Percentiles rank a stretch among this genome's conserved stretches.
Evolutionary conservation across 495 filamentous ascomycete species (phyloP).

Genomic region (Aspergillus biplanus): DNA sequence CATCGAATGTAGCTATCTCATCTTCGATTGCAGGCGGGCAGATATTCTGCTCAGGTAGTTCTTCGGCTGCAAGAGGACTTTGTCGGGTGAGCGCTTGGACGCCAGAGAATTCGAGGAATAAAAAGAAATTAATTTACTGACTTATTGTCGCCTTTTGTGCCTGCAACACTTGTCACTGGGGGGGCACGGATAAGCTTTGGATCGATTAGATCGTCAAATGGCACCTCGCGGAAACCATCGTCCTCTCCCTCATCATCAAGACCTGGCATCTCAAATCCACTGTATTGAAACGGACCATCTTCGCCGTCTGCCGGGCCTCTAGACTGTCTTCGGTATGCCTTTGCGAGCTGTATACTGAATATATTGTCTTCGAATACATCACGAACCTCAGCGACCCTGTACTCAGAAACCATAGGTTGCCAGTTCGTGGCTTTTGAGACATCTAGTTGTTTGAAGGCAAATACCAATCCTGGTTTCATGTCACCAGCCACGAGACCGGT

Average conservation of each 20-base stretch:
- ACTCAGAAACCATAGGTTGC: constrained; percentile 71
- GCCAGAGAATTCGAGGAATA: constrained; percentile 25
- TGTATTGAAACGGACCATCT: constrained; percentile 61
- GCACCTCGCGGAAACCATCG: constrained; percentile 55
- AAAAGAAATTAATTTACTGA: constrained; percentile 48
- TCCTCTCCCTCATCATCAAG: constrained; percentile 57
- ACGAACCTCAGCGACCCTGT: constrained; percentile 67
- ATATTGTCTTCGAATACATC: constrained; percentile 49
- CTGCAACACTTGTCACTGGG: constrained; percentile 21
- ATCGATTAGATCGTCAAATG: constrained; percentile 62
- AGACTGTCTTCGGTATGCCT: constrained; percentile 62
- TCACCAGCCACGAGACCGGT: constrained; percentile 56
- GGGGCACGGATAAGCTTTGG: constrained; percentile 59
- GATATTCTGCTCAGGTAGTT: constrained; percentile 27
- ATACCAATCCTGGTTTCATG: constrained; percentile 64
- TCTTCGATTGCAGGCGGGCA: constrained; percentile 12
- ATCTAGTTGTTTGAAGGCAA: constrained; percentile 78
- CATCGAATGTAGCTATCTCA: not conserved
- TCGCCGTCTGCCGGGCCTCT: constrained; percentile 54
- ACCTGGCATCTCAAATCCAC: constrained; percentile 70
- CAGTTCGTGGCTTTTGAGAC: constrained; percentile 76
- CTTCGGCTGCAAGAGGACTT: constrained; percentile 41
- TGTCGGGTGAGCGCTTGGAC: constrained; percentile 37
- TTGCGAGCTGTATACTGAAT: constrained; percentile 67
- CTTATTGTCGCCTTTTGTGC: constrained; percentile 41